Evolutionary conservation across 2,329 filamentous ascomycete genomes (phyloP).

Genomic region (Botryotinia narcissicola): DNA sequence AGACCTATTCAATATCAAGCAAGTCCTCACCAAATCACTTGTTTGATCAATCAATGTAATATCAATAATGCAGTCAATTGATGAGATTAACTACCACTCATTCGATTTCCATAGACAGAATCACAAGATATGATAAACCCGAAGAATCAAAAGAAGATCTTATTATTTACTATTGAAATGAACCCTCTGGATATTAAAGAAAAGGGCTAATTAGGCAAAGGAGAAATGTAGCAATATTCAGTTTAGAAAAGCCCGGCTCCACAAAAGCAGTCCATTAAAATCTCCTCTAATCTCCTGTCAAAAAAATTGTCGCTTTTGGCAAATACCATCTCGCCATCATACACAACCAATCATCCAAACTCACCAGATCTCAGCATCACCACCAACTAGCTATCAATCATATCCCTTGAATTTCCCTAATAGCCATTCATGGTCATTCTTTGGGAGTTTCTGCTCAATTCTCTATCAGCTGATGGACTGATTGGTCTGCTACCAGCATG

Average conservation of each 20-base stretch:
- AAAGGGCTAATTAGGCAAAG: conserved; percentile 41
- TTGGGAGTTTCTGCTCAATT: conserved; percentile 95
- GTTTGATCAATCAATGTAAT: not conserved
- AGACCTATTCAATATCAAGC: not conserved
- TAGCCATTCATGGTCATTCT: conserved; percentile 99
- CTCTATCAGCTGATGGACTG: conserved; percentile 89
- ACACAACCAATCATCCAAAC: conserved; percentile 24
- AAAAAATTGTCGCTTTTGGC: conserved; percentile 39
- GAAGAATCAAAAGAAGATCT: conserved; percentile 9
- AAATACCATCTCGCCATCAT: conserved; percentile 36
- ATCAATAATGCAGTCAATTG: not conserved
- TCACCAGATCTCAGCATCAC: conserved; percentile 11
- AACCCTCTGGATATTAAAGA: conserved; percentile 37
- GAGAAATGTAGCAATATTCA: conserved; percentile 37
- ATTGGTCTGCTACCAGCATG: conserved; percentile 84
- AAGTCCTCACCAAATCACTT: not conserved
- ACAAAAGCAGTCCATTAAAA: conserved; percentile 31
- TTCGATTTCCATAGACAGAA: not conserved
- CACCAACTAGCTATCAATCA: conserved; percentile 12
- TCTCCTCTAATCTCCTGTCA: conserved; percentile 35
- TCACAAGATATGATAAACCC: not conserved
- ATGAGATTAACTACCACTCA: not conserved
- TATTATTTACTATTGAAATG: conserved; percentile 33
- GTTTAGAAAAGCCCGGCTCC: conserved; percentile 33
- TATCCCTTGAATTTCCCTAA: conserved; percentile 48